Evolutionary conservation across 305 asterid genomes (phyloP).

Genomic region (Euphrasia arctica): DNA sequence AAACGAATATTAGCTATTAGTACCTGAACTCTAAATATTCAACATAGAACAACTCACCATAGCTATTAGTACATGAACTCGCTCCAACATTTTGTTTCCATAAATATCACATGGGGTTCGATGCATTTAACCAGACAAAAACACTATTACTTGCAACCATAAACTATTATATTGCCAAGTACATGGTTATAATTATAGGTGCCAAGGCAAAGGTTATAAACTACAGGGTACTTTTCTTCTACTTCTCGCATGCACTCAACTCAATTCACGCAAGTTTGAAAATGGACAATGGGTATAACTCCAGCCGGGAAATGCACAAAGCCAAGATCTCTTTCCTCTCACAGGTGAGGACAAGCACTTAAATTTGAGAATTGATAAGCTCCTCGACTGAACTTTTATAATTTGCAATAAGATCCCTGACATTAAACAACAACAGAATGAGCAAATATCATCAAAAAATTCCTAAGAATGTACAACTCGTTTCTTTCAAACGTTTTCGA

Average conservation of each 20-base stretch:
- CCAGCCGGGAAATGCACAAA: slow-evolving; percentile 14
- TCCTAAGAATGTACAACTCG: not conserved
- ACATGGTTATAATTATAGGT: not conserved
- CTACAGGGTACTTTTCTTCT: not conserved
- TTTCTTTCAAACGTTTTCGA: slow-evolving; percentile 1
- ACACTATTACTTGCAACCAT: not conserved
- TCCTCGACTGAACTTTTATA: slow-evolving; percentile 68
- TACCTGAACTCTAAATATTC: too few relatives aligned
- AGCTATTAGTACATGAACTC: too few relatives aligned
- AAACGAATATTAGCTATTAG: too few relatives aligned
- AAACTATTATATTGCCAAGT: not conserved
- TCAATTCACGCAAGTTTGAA: not conserved
- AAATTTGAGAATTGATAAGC: slow-evolving; percentile 54
- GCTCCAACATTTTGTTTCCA: too few relatives aligned
- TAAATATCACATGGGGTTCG: not conserved
- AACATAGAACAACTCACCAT: too few relatives aligned
- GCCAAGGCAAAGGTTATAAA: not conserved
- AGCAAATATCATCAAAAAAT: slow-evolving; percentile 15
- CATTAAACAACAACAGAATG: slow-evolving; percentile 24
- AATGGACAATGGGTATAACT: not conserved
- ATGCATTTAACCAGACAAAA: not conserved
- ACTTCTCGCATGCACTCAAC: not conserved
- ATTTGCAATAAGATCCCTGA: slow-evolving; percentile 72
- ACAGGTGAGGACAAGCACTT: slow-evolving; percentile 17
- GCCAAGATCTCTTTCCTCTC: not conserved